Base-by-base conservation (phyloP, 495 filamentous ascomycete genomes). In the Aspergillus sclerotioniger region DNA sequence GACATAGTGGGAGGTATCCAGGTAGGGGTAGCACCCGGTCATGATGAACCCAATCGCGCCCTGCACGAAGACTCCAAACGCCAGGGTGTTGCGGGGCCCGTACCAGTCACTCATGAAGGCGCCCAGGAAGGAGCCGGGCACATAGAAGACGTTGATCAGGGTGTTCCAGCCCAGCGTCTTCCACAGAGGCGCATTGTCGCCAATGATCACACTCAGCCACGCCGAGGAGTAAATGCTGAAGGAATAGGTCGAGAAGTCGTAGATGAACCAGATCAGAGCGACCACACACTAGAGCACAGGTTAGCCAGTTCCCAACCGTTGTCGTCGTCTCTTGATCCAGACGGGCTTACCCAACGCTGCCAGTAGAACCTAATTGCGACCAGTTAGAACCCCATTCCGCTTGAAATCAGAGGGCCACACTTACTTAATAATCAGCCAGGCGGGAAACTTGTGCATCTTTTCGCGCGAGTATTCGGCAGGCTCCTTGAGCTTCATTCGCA, bases 261-360 rank as follows among this genome's bases (percentile, higher is more conserved):
- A 96, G 62, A 95, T 82, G 72, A 95, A 96, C 92, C 92, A 97
- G 70, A 97, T 91, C 25, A 88, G 58, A 54, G 82, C 87, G 44
- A 96, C 89, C n/a, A 89, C 73, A 3, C 81, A 61, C 48, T 96
- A 74, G 9, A 69, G 8, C 2, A 13, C 16, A 5, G 80, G 80
- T 76, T 89, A 91, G 69, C 79, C 84, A 37, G 33, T 37, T 15
- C 13, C 33, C 33, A 15, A 10, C 33, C 2, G 33, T 3, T 49
- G 37, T 45, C 68, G 77, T 15, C 19, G 10, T 21, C 9, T 21
- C 3, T 15, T 31, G 46, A 10, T 15, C 47, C 8, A 16, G 13
- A 21, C 2, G 45, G 25, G 9, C 62, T 50, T 67, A 78, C 72
- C 67, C 77, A 59, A 29, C 76, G 76, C 55, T 65, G 72, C 76